Percentiles rank a stretch among this genome's conserved stretches.
Evolutionary conservation across 176 grass and related monocot species (phyloP).

Genomic region (Oryza glumipatula): DNA sequence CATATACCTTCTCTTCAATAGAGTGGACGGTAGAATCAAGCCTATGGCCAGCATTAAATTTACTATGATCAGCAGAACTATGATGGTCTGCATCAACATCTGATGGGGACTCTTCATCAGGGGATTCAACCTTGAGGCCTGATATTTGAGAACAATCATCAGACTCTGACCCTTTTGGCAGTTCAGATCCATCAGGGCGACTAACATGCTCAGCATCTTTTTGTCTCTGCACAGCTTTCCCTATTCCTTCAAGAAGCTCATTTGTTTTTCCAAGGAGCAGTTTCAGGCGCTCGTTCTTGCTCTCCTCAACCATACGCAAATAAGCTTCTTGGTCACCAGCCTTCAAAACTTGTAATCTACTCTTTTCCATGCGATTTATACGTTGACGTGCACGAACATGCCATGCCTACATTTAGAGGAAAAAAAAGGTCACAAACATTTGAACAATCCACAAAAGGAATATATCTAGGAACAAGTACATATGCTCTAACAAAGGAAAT

Average conservation of each 20-base stretch:
- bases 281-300: slow-evolving; percentile 98
- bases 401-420: slow-evolving; percentile 70
- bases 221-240: slow-evolving; percentile 93
- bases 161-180: slow-evolving; percentile 65
- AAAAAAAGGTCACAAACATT: slow-evolving; percentile 21
- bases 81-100: slow-evolving; percentile 57
- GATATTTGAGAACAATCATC: slow-evolving; percentile 56
- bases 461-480: slow-evolving; percentile 19
- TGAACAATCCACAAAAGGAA: slow-evolving; percentile 24
- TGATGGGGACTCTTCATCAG: slow-evolving; percentile 54
- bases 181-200: slow-evolving; percentile 53
- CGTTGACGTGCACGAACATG: slow-evolving; percentile 92
- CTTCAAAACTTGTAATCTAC: slow-evolving; percentile 83
- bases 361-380: slow-evolving; percentile 78
- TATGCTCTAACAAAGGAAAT: slow-evolving; percentile 30
- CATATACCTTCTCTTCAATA: slow-evolving; percentile 97
- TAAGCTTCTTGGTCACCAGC: slow-evolving; percentile 98
- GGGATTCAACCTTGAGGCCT: slow-evolving; percentile 52
- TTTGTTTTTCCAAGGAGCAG: slow-evolving; percentile 98
- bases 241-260: slow-evolving; percentile 93
- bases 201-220: slow-evolving; percentile 93
- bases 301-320: slow-evolving; percentile 97
- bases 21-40: slow-evolving; percentile 97
- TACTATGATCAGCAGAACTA: slow-evolving; percentile 42
- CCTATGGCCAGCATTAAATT: slow-evolving; percentile 85